Evolutionary conservation across 2,329 filamentous ascomycete genomes (phyloP), one percentile per base, ranked within the genome.

Genomic region (Mariannaea elegans): DNA sequence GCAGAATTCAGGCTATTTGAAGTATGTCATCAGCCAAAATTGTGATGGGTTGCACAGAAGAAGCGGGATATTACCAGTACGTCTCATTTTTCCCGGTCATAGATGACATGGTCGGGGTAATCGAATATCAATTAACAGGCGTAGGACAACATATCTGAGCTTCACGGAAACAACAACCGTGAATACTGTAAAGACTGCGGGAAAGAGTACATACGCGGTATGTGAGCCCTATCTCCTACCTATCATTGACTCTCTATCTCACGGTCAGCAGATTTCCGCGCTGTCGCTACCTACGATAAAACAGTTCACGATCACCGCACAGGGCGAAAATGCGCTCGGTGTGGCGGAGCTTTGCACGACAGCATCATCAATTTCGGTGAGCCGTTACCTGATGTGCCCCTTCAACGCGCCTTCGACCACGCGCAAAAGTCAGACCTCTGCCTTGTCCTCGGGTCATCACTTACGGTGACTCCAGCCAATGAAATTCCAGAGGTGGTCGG

Each of bases 341-440:
- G 80, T 46, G 70, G 67, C 2, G 79, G 77, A 0, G 57, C 59
- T 3, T 73, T 82, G 0, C 71, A 75, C 7, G 80, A 82, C 55
- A 82, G 66, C 23, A 81, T 81, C 67, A 73, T 82, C 66, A 81
- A 81, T 55, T 82, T 82, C 55, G 77, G 74, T 45, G 80, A 81
- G 50, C 39, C 39, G 1, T 66, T 82, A 1, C 72, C 71, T 0
- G 70, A 64, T 1, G 62, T 73, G 1, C 61, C 73, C 0, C 62
- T 82, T 0, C 53, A 71, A 7, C 69, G 65, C 0, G 80, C 79
- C 0, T 62, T 61, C 3, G 62, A 73, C 1, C 71, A 82, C 56
- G 78, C 78, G 2, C 62, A 71, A 14, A 75, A 76, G 38, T 75
- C 80, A 2, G 80, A 83, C 54, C 62, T 83, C 0, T 82, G 80